Evolutionary conservation across 2,329 filamentous ascomycete genomes (phyloP).

Genomic region (Diatrype stigma): DNA sequence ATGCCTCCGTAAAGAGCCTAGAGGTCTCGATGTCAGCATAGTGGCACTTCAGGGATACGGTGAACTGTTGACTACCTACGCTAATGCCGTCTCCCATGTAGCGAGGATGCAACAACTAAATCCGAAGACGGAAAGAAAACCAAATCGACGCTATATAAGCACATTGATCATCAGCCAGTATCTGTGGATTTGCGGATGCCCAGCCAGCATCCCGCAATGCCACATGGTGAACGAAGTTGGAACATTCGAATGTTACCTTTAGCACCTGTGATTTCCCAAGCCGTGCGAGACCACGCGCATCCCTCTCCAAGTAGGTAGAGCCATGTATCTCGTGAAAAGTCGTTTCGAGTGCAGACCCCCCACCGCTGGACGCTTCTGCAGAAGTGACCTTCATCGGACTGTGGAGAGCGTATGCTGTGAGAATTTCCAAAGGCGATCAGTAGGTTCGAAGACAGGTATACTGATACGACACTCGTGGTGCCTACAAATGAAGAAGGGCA

Average conservation of each 20-base stretch:
- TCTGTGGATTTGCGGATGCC: not conserved
- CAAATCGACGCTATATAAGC: slow-evolving; percentile 13
- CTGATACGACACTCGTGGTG: not conserved
- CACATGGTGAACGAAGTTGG: not conserved
- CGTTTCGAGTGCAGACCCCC: not conserved
- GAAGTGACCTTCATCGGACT: slow-evolving; percentile 3
- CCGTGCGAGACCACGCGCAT: slow-evolving; percentile 11
- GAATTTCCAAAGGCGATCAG: not conserved
- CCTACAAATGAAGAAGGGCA: not conserved
- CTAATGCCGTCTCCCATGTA: slow-evolving; percentile 15
- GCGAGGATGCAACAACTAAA: slow-evolving; percentile 15
- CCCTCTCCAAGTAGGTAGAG: slow-evolving; percentile 16
- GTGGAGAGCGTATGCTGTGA: not conserved
- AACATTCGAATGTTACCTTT: slow-evolving; percentile 7
- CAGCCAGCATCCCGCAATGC: not conserved
- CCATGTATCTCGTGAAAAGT: slow-evolving; percentile 15
- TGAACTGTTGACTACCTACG: slow-evolving; percentile 6
- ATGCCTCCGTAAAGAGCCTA: slow-evolving; percentile 11
- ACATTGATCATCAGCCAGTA: not conserved
- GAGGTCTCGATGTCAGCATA: not conserved
- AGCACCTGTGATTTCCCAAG: slow-evolving; percentile 15
- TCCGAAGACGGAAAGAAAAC: slow-evolving; percentile 14
- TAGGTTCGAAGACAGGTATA: not conserved
- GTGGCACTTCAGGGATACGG: not conserved
- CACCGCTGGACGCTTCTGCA: not conserved